phyloP scores from a whole-genome alignment of 768 basidiomycete species.

The Russula sp. region DNA sequence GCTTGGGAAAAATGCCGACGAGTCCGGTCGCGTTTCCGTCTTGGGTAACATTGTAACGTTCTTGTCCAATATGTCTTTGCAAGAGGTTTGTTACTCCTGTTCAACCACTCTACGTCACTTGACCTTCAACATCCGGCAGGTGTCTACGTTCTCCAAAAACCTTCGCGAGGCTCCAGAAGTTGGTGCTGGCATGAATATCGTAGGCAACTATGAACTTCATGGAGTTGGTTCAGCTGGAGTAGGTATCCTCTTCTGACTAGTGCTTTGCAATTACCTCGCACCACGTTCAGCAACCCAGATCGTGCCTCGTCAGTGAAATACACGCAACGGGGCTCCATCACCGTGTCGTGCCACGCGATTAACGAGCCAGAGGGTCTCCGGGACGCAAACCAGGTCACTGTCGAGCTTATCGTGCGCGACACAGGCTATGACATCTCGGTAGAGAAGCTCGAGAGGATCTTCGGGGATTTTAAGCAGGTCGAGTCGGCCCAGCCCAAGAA shows the following conservation, averaged over 20 bases:
- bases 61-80: constrained; percentile 94
- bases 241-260: constrained; percentile 33
- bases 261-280: not conserved
- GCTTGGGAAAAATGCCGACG: constrained; percentile 89
- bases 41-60: constrained; percentile 90
- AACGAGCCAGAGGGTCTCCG: constrained; percentile 48
- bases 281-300: constrained; percentile 46
- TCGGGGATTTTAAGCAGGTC: constrained; percentile 75
- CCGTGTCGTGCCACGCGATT: constrained; percentile 48
- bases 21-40: constrained; percentile 92
- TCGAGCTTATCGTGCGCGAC: no score
- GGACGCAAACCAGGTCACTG: constrained; percentile 26
- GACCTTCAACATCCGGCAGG: constrained; percentile 39
- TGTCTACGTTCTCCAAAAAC: constrained; percentile 96
- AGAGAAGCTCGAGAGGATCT: constrained; percentile 32
- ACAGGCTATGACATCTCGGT: no score
- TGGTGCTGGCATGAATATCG: constrained; percentile 82
- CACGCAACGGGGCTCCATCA: constrained; percentile 55
- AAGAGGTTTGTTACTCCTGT: constrained; percentile 67
- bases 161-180: constrained; percentile 96
- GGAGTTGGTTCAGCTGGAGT: constrained; percentile 96
- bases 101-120: not conserved
- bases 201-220: constrained; percentile 93
- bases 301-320: constrained; percentile 52
- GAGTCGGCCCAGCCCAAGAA: constrained; percentile 42